Conservation (phyloP, 202 grass and related monocot genomes). For the Elaeis oleifera region DNA sequence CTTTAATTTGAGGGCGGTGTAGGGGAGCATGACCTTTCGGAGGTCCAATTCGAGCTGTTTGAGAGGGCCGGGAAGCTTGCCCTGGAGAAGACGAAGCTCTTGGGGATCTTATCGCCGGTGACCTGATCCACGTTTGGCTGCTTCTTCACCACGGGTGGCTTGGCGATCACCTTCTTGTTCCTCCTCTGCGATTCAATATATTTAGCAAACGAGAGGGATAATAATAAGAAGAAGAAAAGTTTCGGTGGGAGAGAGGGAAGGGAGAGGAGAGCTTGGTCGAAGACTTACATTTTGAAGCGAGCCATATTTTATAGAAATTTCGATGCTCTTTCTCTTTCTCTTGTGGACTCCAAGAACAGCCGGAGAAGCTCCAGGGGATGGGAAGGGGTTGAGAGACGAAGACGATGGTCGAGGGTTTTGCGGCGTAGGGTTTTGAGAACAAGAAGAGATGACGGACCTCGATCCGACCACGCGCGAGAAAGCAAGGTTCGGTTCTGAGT, state of each 20-base stretch:
- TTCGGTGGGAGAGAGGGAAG: neutral
- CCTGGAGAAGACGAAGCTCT: conserved; percentile 85
- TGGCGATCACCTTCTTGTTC: neutral
- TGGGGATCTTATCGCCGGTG: conserved; percentile 65
- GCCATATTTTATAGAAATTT: neutral
- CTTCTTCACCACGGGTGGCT: conserved; percentile 33
- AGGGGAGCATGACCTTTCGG: neutral
- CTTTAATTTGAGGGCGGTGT: neutral
- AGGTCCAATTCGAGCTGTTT: conserved; percentile 34
- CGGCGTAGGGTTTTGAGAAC: too few species aligned
- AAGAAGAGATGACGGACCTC: too few species aligned
- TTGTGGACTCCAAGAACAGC: too few species aligned
- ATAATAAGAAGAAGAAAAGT: neutral
- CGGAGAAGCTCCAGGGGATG: too few species aligned
- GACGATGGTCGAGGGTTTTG: too few species aligned
- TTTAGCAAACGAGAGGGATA: too few species aligned
- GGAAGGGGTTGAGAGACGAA: too few species aligned
- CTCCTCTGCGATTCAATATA: neutral
- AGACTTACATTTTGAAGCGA: conserved; percentile 3
- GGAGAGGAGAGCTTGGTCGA: neutral
- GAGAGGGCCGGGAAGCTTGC: conserved; percentile 60
- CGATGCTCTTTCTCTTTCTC: too few species aligned
- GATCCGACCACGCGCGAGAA: too few species aligned
- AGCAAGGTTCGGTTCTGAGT: too few species aligned
- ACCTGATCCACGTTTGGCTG: conserved; percentile 61